Evolutionary conservation across 2,329 filamentous ascomycete genomes (phyloP), one percentile per base, ranked within the genome.

Genomic region (Sarocladium oryzae): DNA sequence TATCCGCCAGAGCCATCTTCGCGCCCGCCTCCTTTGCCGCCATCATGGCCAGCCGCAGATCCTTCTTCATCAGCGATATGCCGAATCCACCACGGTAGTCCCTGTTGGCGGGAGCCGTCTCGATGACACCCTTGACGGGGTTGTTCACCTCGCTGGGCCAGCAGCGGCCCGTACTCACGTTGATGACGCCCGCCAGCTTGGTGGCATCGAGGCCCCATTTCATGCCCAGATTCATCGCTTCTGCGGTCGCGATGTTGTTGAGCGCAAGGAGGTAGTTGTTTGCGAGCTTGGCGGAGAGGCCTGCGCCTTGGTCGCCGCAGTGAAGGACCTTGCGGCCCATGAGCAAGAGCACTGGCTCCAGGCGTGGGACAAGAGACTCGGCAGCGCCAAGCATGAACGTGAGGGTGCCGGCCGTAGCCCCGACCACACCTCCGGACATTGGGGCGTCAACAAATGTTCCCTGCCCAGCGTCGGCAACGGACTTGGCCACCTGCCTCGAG

Each of bases 121-220:
- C 82, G 20, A 92, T 77, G 0, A 96, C 90, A 13, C 90, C 91
- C 10, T 84, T 84, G 2, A 97, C 90, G 0, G 93, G 93, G 64
- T 97, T 97, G 70, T 99, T 99, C 55, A 95, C 75, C 70, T 96
- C 91, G 61, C 86, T 93, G 1, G 92, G 90, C 93, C 93, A 99
- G 76, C 91, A 97, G 57, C 78, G 82, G n/a, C 93, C 93, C 0
- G 92, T 96, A 59, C 89, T 93, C 3, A 87, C 86, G 65, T 96
- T 97, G 72, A 99, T 89, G 68, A 99, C 83, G 49, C 85, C 83
- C 0, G 89, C 87, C 2, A 99, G 77, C 7, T 82, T 84, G 60
- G 73, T 72, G 2, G 80, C 72, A 54, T 84, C 79, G 6, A 85
- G 68, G 0, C 82, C 82, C 69, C 76, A 80, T 53, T 69, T 71